Evolutionary conservation across 345 rosid genomes (phyloP).

Genomic region (Salix caprea): DNA sequence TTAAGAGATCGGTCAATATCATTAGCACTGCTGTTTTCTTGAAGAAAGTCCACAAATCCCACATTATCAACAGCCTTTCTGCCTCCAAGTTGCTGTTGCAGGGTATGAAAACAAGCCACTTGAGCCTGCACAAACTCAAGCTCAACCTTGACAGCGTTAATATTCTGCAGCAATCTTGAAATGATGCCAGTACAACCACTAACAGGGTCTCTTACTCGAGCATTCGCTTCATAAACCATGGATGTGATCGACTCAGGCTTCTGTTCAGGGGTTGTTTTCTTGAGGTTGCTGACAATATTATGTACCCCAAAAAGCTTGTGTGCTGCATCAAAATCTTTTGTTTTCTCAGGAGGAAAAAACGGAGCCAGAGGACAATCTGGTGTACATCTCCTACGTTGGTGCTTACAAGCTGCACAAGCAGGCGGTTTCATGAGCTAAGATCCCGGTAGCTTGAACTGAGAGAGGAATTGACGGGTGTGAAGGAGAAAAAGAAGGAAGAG

Average conservation of each 20-base stretch:
- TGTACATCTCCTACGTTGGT: conserved; percentile 38
- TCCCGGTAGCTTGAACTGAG: neutral
- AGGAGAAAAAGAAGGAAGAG: neutral
- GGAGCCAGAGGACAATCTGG: conserved; percentile 36
- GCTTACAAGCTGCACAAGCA: conserved; percentile 52
- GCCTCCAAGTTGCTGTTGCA: neutral
- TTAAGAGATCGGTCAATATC: neutral
- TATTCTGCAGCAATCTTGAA: neutral
- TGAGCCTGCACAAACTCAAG: too few relatives aligned
- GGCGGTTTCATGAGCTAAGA: neutral
- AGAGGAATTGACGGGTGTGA: neutral
- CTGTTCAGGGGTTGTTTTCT: neutral
- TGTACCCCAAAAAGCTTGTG: conserved; percentile 45
- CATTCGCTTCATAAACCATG: conserved; percentile 39
- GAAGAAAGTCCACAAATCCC: neutral
- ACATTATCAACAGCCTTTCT: neutral
- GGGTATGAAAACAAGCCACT: neutral
- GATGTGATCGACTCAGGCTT: conserved; percentile 18
- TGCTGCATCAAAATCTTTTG: conserved; percentile 28
- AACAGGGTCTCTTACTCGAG: conserved; percentile 39
- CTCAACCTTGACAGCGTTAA: neutral
- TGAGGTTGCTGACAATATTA: conserved; percentile 28
- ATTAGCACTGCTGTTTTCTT: neutral
- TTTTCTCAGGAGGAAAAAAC: conserved; percentile 32
- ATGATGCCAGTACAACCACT: conserved; percentile 28